These are phyloP conservation scores for Mesembryanthemum crystallinum DNA, from an alignment of 148 eudicot genomes.

Conservation along the genomic window DNA sequence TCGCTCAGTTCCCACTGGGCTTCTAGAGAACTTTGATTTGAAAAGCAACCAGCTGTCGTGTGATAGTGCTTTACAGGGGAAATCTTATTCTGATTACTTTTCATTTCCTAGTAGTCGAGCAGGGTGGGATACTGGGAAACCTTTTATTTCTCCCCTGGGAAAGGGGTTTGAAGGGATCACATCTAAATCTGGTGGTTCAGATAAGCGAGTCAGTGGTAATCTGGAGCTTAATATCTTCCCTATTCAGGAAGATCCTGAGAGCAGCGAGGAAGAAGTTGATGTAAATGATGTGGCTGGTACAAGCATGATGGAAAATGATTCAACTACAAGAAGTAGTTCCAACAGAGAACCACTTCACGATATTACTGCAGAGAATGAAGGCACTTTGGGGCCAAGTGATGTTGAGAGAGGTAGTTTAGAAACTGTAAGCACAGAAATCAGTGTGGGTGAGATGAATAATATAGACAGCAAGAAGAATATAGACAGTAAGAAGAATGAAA, in stretches of 20 bases:
- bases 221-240: slow-evolving; percentile 81
- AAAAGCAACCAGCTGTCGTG: slow-evolving; percentile 30
- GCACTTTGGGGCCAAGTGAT: slow-evolving; percentile 31
- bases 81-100: slow-evolving; percentile 43
- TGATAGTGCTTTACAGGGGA: slow-evolving; percentile 36
- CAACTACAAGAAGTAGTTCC: slow-evolving; percentile 23
- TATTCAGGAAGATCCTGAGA: slow-evolving; percentile 78
- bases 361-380: slow-evolving; percentile 27
- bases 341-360: slow-evolving; percentile 48
- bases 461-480: slow-evolving; percentile 35
- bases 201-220: slow-evolving; percentile 50
- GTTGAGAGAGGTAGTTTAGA: slow-evolving; percentile 42
- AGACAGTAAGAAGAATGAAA: slow-evolving; percentile 34
- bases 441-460: slow-evolving; percentile 33
- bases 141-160: slow-evolving; percentile 55
- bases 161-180: slow-evolving; percentile 51
- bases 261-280: slow-evolving; percentile 54
- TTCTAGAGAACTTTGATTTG: slow-evolving; percentile 44
- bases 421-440: slow-evolving; percentile 38
- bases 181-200: slow-evolving; percentile 60
- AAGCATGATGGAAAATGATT: slow-evolving; percentile 32
- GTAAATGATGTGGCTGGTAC: slow-evolving; percentile 36
- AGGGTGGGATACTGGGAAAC: slow-evolving; percentile 40
- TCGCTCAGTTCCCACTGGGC: slow-evolving; percentile 58
- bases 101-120: slow-evolving; percentile 42